Evolutionary conservation across 257 asterid genomes (phyloP).

Genomic region (Echium plantagineum): DNA sequence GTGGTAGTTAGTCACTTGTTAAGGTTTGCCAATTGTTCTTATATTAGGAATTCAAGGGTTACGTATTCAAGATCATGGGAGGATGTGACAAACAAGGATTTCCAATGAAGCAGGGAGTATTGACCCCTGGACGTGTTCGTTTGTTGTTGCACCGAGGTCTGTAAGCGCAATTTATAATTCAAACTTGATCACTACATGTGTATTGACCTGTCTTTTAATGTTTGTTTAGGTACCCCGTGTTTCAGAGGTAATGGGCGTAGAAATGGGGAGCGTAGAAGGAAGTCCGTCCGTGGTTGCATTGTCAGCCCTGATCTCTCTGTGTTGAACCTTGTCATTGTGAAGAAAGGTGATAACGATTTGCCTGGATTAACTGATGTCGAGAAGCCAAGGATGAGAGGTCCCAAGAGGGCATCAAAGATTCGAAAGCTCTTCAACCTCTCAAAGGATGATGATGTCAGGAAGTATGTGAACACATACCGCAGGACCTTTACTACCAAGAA

Average conservation of each 20-base stretch:
- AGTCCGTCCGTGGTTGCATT: not conserved
- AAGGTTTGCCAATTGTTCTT: too few relatives aligned
- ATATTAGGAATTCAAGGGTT: constrained; percentile 35
- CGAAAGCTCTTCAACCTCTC: not conserved
- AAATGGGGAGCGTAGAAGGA: not conserved
- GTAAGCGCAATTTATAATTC: not conserved
- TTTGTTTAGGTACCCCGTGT: not conserved
- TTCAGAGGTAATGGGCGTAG: not conserved
- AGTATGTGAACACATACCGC: not conserved
- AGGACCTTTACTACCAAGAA: not conserved
- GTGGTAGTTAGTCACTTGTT: not conserved
- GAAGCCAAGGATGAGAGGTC: not conserved
- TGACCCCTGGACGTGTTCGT: constrained; percentile 46
- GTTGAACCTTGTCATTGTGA: not conserved
- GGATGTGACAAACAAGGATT: constrained; percentile 52
- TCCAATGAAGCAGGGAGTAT: constrained; percentile 52
- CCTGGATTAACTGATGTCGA: not conserved
- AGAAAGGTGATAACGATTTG: not conserved
- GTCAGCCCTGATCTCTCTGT: not conserved
- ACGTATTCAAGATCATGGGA: constrained; percentile 46
- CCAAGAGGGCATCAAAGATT: not conserved
- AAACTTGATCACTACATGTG: too few relatives aligned
- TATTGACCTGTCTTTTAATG: not conserved
- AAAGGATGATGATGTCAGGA: not conserved
- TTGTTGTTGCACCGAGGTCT: constrained; percentile 33